Evolutionary conservation across 179 eudicot species (phyloP).

Genomic region (Vitellaria paradoxa): DNA sequence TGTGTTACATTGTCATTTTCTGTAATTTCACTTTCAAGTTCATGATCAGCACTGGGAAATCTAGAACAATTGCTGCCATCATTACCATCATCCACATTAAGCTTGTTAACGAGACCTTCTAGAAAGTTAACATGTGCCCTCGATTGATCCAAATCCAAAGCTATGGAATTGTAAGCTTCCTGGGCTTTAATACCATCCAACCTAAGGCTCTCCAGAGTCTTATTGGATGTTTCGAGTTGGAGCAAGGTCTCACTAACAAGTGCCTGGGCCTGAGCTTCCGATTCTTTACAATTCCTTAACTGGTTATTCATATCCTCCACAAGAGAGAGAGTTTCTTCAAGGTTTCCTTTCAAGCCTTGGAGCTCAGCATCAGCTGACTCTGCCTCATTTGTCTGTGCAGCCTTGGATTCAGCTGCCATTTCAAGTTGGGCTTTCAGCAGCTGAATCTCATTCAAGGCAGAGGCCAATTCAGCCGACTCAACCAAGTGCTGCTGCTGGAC

Average conservation of each 20-base stretch:
- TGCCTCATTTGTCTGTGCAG: constrained; percentile 28
- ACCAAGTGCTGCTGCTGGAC: constrained; percentile 29
- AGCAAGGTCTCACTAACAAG: constrained; percentile 50
- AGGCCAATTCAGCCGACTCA: constrained; percentile 46
- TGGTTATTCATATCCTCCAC: constrained; percentile 65
- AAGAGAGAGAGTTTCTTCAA: constrained; percentile 48
- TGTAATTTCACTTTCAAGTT: constrained; percentile 13
- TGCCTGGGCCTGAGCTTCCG: constrained; percentile 64
- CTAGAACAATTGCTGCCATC: constrained; percentile 13
- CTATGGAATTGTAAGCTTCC: constrained; percentile 44
- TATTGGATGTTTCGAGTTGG: constrained; percentile 72
- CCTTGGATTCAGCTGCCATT: constrained; percentile 40
- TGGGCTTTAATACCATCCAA: constrained; percentile 37
- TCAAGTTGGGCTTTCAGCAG: constrained; percentile 58
- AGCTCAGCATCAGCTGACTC: constrained; percentile 54
- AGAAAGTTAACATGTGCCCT: constrained; percentile 48
- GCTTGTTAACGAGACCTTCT: constrained; percentile 57
- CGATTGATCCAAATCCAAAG: constrained; percentile 57
- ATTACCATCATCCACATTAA: constrained; percentile 26
- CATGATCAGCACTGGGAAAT: constrained; percentile 18
- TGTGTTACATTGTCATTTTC: constrained; percentile 18
- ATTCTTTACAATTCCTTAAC: constrained; percentile 45
- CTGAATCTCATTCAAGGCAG: constrained; percentile 54
- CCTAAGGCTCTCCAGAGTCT: constrained; percentile 52
- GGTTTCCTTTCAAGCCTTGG: constrained; percentile 45